These are phyloP conservation scores for Adansonia gregorii DNA, from an alignment of 441 rosid genomes.

Conservation along the genomic window DNA sequence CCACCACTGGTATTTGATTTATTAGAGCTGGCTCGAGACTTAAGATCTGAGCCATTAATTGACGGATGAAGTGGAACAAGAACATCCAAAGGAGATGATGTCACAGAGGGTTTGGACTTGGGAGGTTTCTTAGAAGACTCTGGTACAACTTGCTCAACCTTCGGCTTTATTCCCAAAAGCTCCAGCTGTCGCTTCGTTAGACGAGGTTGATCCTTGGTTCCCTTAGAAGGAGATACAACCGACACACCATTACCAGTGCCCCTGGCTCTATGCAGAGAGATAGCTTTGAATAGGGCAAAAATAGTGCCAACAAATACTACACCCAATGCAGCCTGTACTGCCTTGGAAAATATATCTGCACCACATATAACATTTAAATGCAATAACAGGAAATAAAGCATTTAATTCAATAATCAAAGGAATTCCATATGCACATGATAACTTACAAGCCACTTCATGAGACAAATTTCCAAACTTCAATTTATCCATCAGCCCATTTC, in stretches of 20 bases:
- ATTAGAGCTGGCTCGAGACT: conserved; percentile 54
- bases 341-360: conserved; percentile 64
- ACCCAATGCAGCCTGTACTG: conserved; percentile 47
- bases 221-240: conserved; percentile 43
- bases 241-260: conserved; percentile 35
- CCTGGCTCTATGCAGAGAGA: conserved; percentile 51
- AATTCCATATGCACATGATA: conserved; percentile 14
- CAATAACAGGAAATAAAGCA: conserved; percentile 12
- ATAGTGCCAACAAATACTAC: conserved; percentile 64
- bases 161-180: conserved; percentile 76
- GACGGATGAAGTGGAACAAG: conserved; percentile 88
- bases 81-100: conserved; percentile 53
- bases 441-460: conserved; percentile 70
- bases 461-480: conserved; percentile 52
- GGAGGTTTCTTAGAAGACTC: conserved; percentile 72
- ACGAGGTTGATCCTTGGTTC: conserved; percentile 51
- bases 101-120: conserved; percentile 45
- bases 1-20: conserved; percentile 54
- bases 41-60: conserved; percentile 53
- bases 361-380: conserved; percentile 24
- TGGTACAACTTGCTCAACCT: conserved; percentile 44
- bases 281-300: conserved; percentile 60
- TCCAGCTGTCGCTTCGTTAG: conserved; percentile 71
- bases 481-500: conserved; percentile 54
- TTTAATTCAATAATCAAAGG: conserved; percentile 23